phyloP scores from a whole-genome alignment of 768 basidiomycete species.

The Tylopilus sp. region DNA sequence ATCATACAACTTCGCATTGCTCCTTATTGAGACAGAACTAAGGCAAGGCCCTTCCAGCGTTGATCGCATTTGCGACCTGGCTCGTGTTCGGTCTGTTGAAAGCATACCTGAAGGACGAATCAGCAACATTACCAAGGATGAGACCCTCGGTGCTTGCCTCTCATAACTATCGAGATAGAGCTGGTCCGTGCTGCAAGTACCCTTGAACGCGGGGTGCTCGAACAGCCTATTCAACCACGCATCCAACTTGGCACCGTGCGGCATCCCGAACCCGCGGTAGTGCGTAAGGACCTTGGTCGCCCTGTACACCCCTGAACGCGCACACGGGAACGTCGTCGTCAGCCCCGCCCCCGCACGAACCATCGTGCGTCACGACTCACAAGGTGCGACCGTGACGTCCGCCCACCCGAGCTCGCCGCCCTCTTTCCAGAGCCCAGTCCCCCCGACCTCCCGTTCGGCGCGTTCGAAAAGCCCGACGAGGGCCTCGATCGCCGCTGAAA shows the following conservation, averaged over 20 bases:
- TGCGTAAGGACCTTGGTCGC: slow-evolving; percentile 60
- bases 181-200: slow-evolving; percentile 65
- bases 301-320: slow-evolving; percentile 60
- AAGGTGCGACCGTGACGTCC: slow-evolving; percentile 70
- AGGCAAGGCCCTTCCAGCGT: slow-evolving; percentile 59
- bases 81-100: slow-evolving; percentile 77
- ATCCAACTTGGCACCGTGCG: slow-evolving; percentile 44
- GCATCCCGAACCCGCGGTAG: slow-evolving; percentile 64
- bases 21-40: slow-evolving; percentile 32
- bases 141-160: slow-evolving; percentile 36
- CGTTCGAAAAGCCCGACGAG: slow-evolving; percentile 53
- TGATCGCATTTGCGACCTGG: slow-evolving; percentile 73
- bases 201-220: slow-evolving; percentile 58
- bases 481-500: slow-evolving; percentile 45
- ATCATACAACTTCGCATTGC: background rate
- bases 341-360: too few species aligned
- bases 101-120: slow-evolving; percentile 51
- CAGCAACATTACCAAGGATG: background rate
- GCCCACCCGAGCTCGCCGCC: slow-evolving; percentile 53
- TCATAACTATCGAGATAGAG: slow-evolving; percentile 73
- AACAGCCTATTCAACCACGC: slow-evolving; percentile 55
- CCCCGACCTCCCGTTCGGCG: slow-evolving; percentile 47
- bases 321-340: too few species aligned
- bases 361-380: slow-evolving; percentile 37
- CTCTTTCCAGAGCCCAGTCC: slow-evolving; percentile 58